phyloP scores from a whole-genome alignment of 345 rosid genomes.

The Eutrema yunnanense region DNA sequence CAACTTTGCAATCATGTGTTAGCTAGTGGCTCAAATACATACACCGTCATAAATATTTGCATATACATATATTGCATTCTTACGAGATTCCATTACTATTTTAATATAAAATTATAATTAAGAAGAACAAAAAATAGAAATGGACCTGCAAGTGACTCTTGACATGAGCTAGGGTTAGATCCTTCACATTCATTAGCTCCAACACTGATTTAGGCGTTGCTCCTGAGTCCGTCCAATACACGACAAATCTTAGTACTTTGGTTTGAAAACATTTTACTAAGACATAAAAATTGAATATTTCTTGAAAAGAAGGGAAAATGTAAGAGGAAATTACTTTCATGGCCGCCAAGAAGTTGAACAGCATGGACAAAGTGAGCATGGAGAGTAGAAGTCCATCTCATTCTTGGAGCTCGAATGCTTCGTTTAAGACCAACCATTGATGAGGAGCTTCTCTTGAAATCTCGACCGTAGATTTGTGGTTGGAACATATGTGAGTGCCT shows the following conservation, averaged over 20 bases:
- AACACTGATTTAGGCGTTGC: slow-evolving; percentile 97
- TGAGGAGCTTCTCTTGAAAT: slow-evolving; percentile 64
- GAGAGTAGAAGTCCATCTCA: slow-evolving; percentile 97
- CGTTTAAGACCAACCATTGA: slow-evolving; percentile 44
- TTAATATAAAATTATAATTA: background rate
- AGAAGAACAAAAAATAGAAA: background rate
- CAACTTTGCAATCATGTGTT: slow-evolving; percentile 29
- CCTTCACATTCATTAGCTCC: slow-evolving; percentile 98
- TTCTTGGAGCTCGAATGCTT: slow-evolving; percentile 87
- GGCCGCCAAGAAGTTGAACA: slow-evolving; percentile 98
- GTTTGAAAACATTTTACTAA: background rate
- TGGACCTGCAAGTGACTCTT: slow-evolving; percentile 99
- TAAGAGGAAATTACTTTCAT: slow-evolving; percentile 45
- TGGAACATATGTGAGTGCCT: slow-evolving; percentile 42
- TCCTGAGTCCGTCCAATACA: slow-evolving; percentile 38
- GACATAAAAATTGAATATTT: background rate
- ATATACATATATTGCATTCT: background rate
- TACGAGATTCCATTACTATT: background rate
- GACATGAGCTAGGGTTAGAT: slow-evolving; percentile 99
- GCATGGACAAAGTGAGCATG: slow-evolving; percentile 95
- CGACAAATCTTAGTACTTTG: slow-evolving; percentile 12
- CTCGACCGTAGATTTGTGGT: slow-evolving; percentile 65
- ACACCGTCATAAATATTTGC: background rate
- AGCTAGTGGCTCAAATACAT: slow-evolving; percentile 16
- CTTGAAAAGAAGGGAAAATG: background rate